A percentile compares a stretch with the other conserved stretches of the same genome.
Evolutionary conservation across 495 filamentous ascomycete genomes (phyloP).

Genomic region (Podospora anserina): DNA sequence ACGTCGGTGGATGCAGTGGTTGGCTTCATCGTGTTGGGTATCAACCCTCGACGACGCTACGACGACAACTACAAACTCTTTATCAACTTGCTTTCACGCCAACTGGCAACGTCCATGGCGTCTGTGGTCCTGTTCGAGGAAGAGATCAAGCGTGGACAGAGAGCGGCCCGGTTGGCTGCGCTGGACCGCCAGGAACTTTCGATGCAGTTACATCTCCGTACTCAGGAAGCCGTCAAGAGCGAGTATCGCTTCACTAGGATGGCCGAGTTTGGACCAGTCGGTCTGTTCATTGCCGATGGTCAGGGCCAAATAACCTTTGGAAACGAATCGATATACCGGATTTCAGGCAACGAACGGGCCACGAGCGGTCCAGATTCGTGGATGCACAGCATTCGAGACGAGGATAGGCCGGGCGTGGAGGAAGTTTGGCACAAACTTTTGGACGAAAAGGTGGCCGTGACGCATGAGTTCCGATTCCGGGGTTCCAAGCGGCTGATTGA

Average conservation of each 20-base stretch:
- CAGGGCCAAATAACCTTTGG: conserved; percentile 62
- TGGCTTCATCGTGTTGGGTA: conserved; percentile 66
- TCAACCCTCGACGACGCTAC: conserved; percentile 66
- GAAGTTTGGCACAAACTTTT: conserved; percentile 58
- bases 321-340: conserved; percentile 71
- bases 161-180: conserved; percentile 62
- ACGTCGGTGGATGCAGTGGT: conserved; percentile 58
- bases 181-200: conserved; percentile 64
- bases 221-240: conserved; percentile 64
- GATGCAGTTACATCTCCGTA: conserved; percentile 61
- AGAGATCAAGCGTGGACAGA: conserved; percentile 64
- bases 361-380: conserved; percentile 51
- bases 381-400: conserved; percentile 63
- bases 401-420: conserved; percentile 55
- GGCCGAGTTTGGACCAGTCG: conserved; percentile 70
- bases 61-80: conserved; percentile 70
- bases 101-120: conserved; percentile 66
- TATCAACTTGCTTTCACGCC: conserved; percentile 63
- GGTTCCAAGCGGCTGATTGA: conserved; percentile 56
- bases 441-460: conserved; percentile 52
- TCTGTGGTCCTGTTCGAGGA: conserved; percentile 72
- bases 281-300: conserved; percentile 67
- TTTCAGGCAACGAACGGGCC: conserved; percentile 55
- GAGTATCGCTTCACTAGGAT: conserved; percentile 72
- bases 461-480: conserved; percentile 67